phyloP scores from a whole-genome alignment of 306 rosid genomes.

The Betula pendula region DNA sequence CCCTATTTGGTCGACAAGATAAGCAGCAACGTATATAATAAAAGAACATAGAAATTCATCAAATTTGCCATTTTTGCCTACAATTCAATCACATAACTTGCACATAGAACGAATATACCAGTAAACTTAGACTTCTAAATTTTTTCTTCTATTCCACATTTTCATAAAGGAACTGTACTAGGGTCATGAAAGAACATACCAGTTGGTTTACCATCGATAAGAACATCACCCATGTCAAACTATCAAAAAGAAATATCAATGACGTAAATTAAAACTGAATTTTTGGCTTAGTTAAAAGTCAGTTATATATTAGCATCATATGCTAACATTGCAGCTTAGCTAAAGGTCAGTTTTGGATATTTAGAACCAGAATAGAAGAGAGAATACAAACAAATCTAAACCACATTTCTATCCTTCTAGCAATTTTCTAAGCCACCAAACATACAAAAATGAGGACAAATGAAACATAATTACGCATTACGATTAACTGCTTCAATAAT shows the following conservation, averaged over 20 bases:
- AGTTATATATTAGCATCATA: not conserved
- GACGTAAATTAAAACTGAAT: not conserved
- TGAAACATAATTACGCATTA: not conserved
- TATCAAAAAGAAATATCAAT: slow-evolving; percentile 25
- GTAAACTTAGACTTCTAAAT: not conserved
- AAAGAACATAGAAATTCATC: not conserved
- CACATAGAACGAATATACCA: no score
- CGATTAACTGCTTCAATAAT: not conserved
- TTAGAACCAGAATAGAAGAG: not conserved
- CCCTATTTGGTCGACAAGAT: not conserved
- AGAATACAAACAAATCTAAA: not conserved
- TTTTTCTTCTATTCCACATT: not conserved
- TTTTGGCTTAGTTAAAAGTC: not conserved
- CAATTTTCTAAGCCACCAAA: not conserved
- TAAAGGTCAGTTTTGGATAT: not conserved
- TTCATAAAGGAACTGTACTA: not conserved
- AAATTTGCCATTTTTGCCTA: slow-evolving; percentile 36
- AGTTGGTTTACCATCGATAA: slow-evolving; percentile 67
- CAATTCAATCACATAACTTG: not conserved
- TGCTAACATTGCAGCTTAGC: not conserved
- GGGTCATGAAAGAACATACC: slow-evolving; percentile 44
- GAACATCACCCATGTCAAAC: slow-evolving; percentile 90
- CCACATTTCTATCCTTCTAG: not conserved
- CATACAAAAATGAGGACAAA: not conserved
- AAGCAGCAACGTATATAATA: not conserved